These are phyloP conservation scores for Gamsiella multidivaricata DNA, from an alignment of 192 early-diverging fungal genomes.

Conservation along the genomic window DNA sequence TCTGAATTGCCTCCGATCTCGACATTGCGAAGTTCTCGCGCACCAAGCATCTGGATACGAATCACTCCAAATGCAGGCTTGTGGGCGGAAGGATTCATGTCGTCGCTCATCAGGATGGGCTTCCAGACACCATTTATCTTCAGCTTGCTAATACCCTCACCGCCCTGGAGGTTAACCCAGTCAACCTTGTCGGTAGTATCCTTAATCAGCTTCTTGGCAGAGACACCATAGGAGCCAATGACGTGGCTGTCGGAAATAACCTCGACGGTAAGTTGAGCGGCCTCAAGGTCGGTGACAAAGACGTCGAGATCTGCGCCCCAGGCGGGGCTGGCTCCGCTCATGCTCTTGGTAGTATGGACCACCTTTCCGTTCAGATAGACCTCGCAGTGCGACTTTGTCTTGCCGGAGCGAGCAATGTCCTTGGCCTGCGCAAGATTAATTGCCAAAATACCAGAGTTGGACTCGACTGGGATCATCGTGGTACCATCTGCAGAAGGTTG, in stretches of 20 bases:
- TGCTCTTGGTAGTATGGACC: constrained; percentile 68
- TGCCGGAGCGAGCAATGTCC: constrained; percentile 65
- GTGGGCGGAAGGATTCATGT: constrained; percentile 60
- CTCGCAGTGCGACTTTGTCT: constrained; percentile 62
- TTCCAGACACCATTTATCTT: constrained; percentile 70
- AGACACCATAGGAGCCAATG: constrained; percentile 36
- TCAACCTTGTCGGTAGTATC: constrained; percentile 56
- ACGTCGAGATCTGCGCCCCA: constrained; percentile 80
- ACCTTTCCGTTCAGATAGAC: constrained; percentile 64
- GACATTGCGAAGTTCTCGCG: constrained; percentile 84
- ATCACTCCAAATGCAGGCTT: constrained; percentile 81
- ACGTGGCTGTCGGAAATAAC: constrained; percentile 64
- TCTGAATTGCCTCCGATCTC: constrained; percentile 91
- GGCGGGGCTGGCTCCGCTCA: constrained; percentile 82
- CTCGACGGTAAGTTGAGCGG: constrained; percentile 67
- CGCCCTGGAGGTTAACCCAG: constrained; percentile 54
- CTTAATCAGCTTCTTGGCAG: constrained; percentile 31
- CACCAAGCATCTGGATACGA: constrained; percentile 79
- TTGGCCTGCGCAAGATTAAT: constrained; percentile 75
- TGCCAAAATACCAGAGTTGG: constrained; percentile 72
- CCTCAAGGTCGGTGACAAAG: constrained; percentile 77
- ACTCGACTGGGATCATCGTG: constrained; percentile 50
- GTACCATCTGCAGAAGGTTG: constrained; percentile 30
- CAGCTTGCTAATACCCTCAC: constrained; percentile 53
- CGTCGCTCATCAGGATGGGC: constrained; percentile 80